Conservation (phyloP, 495 filamentous ascomycete species). For the Bacidia gigantensis region DNA sequence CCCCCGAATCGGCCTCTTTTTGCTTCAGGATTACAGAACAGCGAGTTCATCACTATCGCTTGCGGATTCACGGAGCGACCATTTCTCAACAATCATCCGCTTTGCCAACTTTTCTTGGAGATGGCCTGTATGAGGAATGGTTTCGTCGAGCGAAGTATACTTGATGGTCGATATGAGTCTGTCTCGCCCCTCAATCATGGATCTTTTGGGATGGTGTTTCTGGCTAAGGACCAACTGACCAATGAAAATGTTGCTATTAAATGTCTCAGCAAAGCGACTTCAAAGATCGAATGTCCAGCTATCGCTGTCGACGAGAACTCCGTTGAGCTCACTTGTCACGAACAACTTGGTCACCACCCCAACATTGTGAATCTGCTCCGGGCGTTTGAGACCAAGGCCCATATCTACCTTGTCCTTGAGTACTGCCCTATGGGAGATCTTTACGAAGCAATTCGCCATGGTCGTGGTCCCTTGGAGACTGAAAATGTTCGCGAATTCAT, state of each 20-base stretch:
- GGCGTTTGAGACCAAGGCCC: slow-evolving; percentile 79
- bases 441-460: slow-evolving; percentile 88
- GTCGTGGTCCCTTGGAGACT: slow-evolving; percentile 78
- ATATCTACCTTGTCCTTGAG: slow-evolving; percentile 87
- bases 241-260: slow-evolving; percentile 82
- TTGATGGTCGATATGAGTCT: slow-evolving; percentile 79
- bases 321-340: slow-evolving; percentile 76
- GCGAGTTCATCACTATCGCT: slow-evolving; percentile 8
- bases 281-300: slow-evolving; percentile 36
- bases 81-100: slow-evolving; percentile 17
- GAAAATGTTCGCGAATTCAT: slow-evolving; percentile 95
- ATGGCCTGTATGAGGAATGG: slow-evolving; percentile 73
- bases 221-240: slow-evolving; percentile 65
- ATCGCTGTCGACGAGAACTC: slow-evolving; percentile 62
- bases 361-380: slow-evolving; percentile 91
- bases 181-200: slow-evolving; percentile 93
- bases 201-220: slow-evolving; percentile 95
- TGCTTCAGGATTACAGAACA: slow-evolving; percentile 1
- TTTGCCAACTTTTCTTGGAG: slow-evolving; percentile 7
- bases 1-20: slow-evolving; percentile 6
- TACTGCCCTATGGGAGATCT: slow-evolving; percentile 94
- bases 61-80: slow-evolving; percentile 18
- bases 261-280: slow-evolving; percentile 65
- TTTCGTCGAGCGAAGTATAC: slow-evolving; percentile 57
- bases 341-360: slow-evolving; percentile 60